Base-by-base conservation (phyloP, 768 basidiomycete genomes). In the Pholiota conissans region DNA sequence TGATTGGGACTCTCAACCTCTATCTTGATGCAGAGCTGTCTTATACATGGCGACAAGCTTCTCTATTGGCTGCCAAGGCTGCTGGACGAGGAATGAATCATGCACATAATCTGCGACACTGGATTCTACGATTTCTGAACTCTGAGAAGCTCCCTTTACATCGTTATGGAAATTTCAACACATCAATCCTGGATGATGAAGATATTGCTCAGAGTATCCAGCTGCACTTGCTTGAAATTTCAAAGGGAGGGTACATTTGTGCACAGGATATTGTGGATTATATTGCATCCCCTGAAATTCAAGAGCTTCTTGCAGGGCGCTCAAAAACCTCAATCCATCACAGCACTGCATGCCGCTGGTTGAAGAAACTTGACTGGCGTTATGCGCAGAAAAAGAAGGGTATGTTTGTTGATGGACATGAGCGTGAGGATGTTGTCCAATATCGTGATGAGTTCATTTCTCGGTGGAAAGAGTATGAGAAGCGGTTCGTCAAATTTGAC, bases 371-470 rank as follows among this genome's bases (percentile, higher is more conserved):
- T 9, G 69, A 63, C 1, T 77, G 67, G 62, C 64, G 62, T 2
- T 79, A 69, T 55, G 28, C 42, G 1, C 42, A 60, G 14, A 65
- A 65, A 29, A 54, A 64, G 20, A 74, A 71, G 26, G 75, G 73
- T 0, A 71, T 71, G 67, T 79, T 76, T 40, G 61, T 73, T 46
- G 75, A 77, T 61, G 71, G 77, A 0, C 76, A 77, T 63, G 71
- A 77, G 49, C 37, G 65, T 0, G 64, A 68, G 27, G 76, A 79
- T 68, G 72, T 78, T 13, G 69, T 74, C 0, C 50, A 59, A 10
- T 78, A 78, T 50, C 61, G 63, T 3, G 58, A 72, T 7, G 54
- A 57, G 9, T 72, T 72, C 49, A 39, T 70, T 5, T 22, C 59
- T 29, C 56, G 59, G 5, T 71, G 65, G 65, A 66, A 63, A 20